Evolutionary conservation across 495 filamentous ascomycete genomes (phyloP).

Genomic region (Sporormia fimetaria): DNA sequence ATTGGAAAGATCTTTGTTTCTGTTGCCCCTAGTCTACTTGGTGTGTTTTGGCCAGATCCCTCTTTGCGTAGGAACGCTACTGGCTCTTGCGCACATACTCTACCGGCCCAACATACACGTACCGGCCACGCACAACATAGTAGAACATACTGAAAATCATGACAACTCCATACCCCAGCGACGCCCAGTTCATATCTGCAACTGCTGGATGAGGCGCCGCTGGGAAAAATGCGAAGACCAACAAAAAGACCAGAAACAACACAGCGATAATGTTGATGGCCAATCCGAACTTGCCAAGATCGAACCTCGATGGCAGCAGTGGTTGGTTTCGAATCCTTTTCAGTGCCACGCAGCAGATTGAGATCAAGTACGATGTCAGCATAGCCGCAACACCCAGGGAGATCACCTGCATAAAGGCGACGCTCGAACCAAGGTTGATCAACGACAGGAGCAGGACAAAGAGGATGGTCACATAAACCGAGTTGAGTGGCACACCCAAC

Average conservation of each 20-base stretch:
- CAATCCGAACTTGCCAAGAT: slow-evolving; percentile 40
- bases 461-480: slow-evolving; percentile 36
- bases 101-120: slow-evolving; percentile 10
- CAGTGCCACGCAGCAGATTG: slow-evolving; percentile 39
- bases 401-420: slow-evolving; percentile 39
- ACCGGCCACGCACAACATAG: slow-evolving; percentile 1
- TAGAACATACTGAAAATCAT: slow-evolving; percentile 10
- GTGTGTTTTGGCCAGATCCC: no score
- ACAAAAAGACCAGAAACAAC: slow-evolving; percentile 37
- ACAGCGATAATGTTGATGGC: slow-evolving; percentile 39
- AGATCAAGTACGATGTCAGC: slow-evolving; percentile 42
- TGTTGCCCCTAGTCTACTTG: no score
- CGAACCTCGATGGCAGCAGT: slow-evolving; percentile 39
- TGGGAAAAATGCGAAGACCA: slow-evolving; percentile 46
- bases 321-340: slow-evolving; percentile 28
- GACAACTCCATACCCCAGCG: slow-evolving; percentile 5
- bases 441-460: slow-evolving; percentile 23
- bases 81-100: slow-evolving; percentile 4
- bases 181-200: slow-evolving; percentile 12
- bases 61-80: no score
- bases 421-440: slow-evolving; percentile 36
- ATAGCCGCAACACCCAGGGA: slow-evolving; percentile 38
- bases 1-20: no score
- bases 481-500: slow-evolving; percentile 44
- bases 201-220: slow-evolving; percentile 31